Conservation (phyloP, 2,329 filamentous ascomycete genomes). For the Aspergillus vadensis region DNA sequence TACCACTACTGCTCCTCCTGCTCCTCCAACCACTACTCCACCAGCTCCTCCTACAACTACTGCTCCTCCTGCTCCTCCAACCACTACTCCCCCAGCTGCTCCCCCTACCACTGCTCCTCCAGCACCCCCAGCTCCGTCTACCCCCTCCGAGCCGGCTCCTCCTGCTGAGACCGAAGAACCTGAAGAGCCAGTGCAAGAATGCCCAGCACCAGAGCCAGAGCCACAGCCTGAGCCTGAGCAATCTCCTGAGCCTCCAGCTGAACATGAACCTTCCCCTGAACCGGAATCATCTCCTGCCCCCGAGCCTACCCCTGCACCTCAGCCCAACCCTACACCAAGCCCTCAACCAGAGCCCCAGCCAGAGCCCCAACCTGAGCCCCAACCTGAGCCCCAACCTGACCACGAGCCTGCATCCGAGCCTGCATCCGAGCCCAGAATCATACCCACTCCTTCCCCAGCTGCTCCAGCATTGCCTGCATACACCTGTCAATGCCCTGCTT, state of each 20-base stretch:
- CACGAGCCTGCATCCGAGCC: slow-evolving; percentile 12
- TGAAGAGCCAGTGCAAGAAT: background rate
- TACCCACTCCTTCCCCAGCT: background rate
- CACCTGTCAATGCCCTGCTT: slow-evolving; percentile 11
- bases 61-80: background rate
- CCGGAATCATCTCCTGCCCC: background rate
- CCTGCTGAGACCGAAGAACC: slow-evolving; percentile 1
- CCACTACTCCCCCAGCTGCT: background rate
- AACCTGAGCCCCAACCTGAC: slow-evolving; percentile 13
- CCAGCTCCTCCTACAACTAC: slow-evolving; percentile 1
- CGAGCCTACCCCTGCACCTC: background rate
- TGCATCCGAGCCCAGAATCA: slow-evolving; percentile 8
- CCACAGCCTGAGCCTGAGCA: background rate
- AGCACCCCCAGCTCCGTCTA: background rate
- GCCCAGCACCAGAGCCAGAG: background rate
- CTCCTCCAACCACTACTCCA: background rate
- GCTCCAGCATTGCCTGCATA: slow-evolving; percentile 1
- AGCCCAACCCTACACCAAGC: background rate
- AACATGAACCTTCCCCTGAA: background rate
- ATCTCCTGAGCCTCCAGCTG: background rate
- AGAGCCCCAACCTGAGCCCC: background rate
- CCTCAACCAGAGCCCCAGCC: slow-evolving; percentile 7
- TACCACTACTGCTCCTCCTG: background rate
- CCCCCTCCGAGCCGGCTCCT: background rate
- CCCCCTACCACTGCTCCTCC: slow-evolving; percentile 7